Evolutionary conservation across 495 filamentous ascomycete genomes (phyloP), one percentile per base, ranked within the genome.

Genomic region (Hyaloscypha variabilis): DNA sequence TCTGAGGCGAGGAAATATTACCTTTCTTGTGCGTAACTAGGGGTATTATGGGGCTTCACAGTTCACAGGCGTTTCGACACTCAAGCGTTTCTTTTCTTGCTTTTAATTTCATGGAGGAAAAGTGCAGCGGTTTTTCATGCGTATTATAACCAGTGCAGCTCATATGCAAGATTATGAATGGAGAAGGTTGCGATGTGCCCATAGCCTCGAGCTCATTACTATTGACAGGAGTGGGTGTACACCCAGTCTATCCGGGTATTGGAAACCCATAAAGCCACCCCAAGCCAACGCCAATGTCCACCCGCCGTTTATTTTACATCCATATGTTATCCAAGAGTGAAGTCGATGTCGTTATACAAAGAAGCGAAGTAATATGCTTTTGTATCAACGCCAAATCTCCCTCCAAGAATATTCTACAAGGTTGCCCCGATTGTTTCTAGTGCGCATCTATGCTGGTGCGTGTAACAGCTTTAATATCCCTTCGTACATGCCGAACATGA

Each of bases 401-500:
- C 17, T 31, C 19, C 25, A 10, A 26, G 24, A n/a, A 57, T 51
- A 64, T 55, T 26, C 17, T 65, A 65, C 63, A 65, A 65, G 49
- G 63, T 60, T 59, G 56, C 63, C 56, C 55, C 52, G 31, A 31
- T 53, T 42, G 23, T 50, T n/a, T 49, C 26, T 29, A 14, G 17
- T 49, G 26, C 58, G 17, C 26, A 2, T 58, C 59, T 64, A 67
- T 36, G 67, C 34, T 57, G 66, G 64, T 25, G 69, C 60, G 49
- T 71, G 66, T 23, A 71, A 28, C 29, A 73, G 50, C 49, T 85
- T 85, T 58, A 96, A 78, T 64, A 95, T 91, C 30, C 84, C 87
- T 75, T 96, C 92, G 75, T 96, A 97, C 75, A 92, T 93, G 64
- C 92, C 92, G 70, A 96, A 94, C 82, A 94, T 96, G 73, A 97